Conservation (phyloP, 2,329 filamentous ascomycete genomes). For the Fusarium subglutinans region DNA sequence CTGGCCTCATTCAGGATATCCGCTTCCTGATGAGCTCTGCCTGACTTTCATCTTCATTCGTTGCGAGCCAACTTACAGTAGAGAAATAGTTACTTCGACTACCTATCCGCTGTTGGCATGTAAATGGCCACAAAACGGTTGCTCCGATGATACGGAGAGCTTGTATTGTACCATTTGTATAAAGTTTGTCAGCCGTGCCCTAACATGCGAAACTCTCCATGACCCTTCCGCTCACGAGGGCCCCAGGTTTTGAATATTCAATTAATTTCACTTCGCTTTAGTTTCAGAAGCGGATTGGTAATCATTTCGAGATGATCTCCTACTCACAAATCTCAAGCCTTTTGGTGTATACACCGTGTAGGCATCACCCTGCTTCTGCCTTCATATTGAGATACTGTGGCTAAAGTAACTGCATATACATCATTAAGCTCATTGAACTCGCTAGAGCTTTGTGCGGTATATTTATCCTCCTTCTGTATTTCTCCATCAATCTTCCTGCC, state of each 20-base stretch:
- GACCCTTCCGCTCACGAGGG: neutral
- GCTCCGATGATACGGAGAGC: neutral
- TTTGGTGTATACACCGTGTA: no score
- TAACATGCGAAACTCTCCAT: neutral
- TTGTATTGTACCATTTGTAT: neutral
- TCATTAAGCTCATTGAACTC: rapidly evolving
- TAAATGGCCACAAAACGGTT: rapidly evolving
- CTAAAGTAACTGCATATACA: no score
- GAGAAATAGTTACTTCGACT: no score
- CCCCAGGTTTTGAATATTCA: neutral
- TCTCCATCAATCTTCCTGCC: rapidly evolving
- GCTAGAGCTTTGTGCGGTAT: rapidly evolving
- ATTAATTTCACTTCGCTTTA: rapidly evolving
- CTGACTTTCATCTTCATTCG: neutral
- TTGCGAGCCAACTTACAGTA: neutral
- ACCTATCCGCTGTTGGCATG: neutral
- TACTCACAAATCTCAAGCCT: neutral
- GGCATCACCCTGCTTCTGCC: rapidly evolving
- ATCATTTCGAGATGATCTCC: no score
- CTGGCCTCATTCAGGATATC: neutral
- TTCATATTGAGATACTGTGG: no score
- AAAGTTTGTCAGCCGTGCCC: neutral
- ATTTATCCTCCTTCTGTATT: neutral
- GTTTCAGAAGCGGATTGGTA: neutral
- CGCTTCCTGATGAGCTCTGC: neutral